Evolutionary conservation across 139 green algal species (phyloP).

Genomic region (Astrephomene gubernaculifera): DNA sequence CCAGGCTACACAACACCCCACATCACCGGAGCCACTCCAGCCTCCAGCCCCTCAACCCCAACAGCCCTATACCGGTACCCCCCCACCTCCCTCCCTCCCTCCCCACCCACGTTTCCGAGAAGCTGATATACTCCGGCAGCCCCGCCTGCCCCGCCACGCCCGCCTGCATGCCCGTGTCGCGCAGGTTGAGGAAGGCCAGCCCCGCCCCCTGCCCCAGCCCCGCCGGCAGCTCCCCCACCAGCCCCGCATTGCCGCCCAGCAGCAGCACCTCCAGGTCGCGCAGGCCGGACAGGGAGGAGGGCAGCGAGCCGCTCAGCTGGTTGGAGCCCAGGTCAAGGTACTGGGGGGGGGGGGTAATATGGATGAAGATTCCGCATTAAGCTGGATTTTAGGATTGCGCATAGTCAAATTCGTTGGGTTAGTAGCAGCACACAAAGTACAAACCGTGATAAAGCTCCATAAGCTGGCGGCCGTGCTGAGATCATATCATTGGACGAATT

Average conservation of each 20-base stretch:
- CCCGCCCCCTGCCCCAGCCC: background rate
- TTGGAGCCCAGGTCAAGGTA: slow-evolving; percentile 13
- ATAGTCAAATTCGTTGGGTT: background rate
- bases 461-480: too few relatives aligned
- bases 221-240: background rate
- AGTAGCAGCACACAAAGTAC: too few relatives aligned
- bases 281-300: background rate
- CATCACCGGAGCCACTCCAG: background rate
- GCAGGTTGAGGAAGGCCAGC: background rate
- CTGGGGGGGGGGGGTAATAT: too few relatives aligned
- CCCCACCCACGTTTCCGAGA: slow-evolving; percentile 7
- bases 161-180: slow-evolving; percentile 15
- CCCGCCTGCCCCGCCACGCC: background rate
- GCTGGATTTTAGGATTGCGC: too few relatives aligned
- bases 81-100: background rate
- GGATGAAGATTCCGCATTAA: too few relatives aligned
- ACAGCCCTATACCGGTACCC: background rate
- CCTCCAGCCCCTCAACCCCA: background rate
- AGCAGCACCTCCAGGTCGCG: background rate
- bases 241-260: background rate
- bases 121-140: background rate
- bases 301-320: slow-evolving; percentile 1
- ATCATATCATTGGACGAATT: too few relatives aligned
- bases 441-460: too few relatives aligned
- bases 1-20: background rate